Base-by-base conservation (phyloP, 805 yeast genomes). In the Teunomyces gatunensis region DNA sequence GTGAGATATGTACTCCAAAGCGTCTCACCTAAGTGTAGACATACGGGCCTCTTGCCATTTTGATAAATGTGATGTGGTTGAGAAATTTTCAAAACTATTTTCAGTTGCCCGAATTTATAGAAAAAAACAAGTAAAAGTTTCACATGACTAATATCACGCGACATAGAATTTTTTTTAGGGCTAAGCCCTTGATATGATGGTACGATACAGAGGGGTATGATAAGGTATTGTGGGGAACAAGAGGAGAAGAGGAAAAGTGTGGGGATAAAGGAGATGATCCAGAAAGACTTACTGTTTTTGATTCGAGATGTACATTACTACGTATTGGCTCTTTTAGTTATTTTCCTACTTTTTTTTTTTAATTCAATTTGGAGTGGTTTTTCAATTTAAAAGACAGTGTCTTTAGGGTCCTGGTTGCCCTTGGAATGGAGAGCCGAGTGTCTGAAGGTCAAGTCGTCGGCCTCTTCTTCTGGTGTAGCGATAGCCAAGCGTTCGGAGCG, bases 21-120 rank as follows among this genome's bases (percentile, higher is more conserved):
- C 51, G 54, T 48, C 47, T 55, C 56, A 54, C 56, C 46, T 27
- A 30, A 35, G 40, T 42, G 28, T 35, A 58, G 69, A 73, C 78
- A 68, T 73, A 73, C 78, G 77, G 78, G 77, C 78, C 78, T 73
- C 78, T 73, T 73, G 78, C 78, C 78, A 73, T 73, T 68, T 65
- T 55, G 69, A 64, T 65, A 63, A 56, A 57, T 54, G 47, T 44
- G 49, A 21, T 36, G 39, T 25, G n/a, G 2, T 15, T 13, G 23
- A 15, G 27, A 39, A 39, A 5, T 25, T 25, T 39, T 25, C 6
- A n/a, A 1, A 3, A 36, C 6, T 3, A 5, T 17, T 34, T 34
- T 34, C 20, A 18, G 20, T 18, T 18, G n/a, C 20, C 20, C 11
- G 12, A 34, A 34, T 34, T 15, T 34, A 34, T 34, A 34, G 3